Evolutionary conservation across 305 asterid species (phyloP).

Genomic region (Fraxinus sp.): DNA sequence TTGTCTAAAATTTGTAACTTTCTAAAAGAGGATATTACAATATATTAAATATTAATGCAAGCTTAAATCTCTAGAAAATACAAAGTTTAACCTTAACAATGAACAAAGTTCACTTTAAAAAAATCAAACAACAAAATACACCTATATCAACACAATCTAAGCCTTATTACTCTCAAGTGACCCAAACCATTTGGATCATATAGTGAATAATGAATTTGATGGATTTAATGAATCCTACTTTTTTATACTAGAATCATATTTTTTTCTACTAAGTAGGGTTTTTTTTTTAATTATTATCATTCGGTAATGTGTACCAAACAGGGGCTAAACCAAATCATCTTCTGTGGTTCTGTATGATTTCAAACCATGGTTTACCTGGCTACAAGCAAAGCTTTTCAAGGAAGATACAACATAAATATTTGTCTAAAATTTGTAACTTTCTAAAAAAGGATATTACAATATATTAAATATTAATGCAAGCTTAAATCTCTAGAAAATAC

Average conservation of each 20-base stretch:
- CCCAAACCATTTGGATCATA: not conserved
- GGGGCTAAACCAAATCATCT: not conserved
- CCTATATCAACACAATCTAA: not conserved
- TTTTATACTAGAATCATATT: not conserved
- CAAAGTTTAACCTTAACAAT: not conserved
- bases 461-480: not conserved
- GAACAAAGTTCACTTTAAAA: not conserved
- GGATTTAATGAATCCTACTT: not conserved
- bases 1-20: not conserved
- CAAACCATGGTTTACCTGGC: not conserved
- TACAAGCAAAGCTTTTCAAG: not conserved
- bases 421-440: not conserved
- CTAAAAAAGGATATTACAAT: not conserved
- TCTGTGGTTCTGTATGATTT: not conserved
- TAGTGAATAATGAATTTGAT: not conserved
- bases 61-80: not conserved
- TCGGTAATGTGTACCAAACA: no score
- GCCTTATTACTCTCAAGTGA: not conserved
- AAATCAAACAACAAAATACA: not conserved
- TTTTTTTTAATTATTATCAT: no score
- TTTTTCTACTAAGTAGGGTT: not conserved
- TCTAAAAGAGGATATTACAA: not conserved
- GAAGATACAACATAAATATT: not conserved
- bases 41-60: not conserved
- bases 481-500: not conserved